Base-by-base conservation (phyloP, 2,329 filamentous ascomycete genomes). In the Penicillium sp. region DNA sequence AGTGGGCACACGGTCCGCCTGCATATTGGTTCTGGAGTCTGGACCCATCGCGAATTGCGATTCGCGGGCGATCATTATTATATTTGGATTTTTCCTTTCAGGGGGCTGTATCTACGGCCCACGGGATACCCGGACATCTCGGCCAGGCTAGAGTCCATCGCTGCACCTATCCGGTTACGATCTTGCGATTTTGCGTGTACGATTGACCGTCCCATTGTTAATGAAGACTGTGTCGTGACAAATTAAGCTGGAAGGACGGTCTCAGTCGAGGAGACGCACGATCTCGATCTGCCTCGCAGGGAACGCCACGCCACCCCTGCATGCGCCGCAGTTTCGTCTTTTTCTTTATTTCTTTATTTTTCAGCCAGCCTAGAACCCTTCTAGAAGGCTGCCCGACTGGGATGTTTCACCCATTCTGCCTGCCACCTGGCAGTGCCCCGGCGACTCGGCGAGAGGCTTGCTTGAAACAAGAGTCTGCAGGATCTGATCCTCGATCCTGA, bases 331-430 rank as follows among this genome's bases (percentile, higher is more conserved):
- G 43, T 31, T 47, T 17, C 22, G 22, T 49, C 11, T 37, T 50
- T 37, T 11, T 45, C 17, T 17, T 25, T 11, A 12, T 17, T 17
- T 43, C 10, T 17, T 25, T 22, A 12, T 17, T 25, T 43, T 22
- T 15, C 43, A 50, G 14, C 3, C 22, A 20, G 28, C 43, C 34
- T 17, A 41, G 38, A 39, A 42, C 14, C 42, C 31, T 61, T 63
- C 58, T 54, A 56, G 58, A 61, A 58, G 37, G 37, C 52, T 63
- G 39, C 58, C 61, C 28, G 38, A 20, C 34, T 56, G 14, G 55
- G 42, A 34, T 31, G 43, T 43, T 45, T 35, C 47, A 41, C n/a
- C 51, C 22, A n/a, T 22, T 14, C 37, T 15, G 38, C 22, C 38
- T 34, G 11, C 12, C 17, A 17, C 22, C 38, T 34, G 11, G 17